Base-by-base conservation (phyloP, 345 rosid species). In the Corymbia maculata region DNA sequence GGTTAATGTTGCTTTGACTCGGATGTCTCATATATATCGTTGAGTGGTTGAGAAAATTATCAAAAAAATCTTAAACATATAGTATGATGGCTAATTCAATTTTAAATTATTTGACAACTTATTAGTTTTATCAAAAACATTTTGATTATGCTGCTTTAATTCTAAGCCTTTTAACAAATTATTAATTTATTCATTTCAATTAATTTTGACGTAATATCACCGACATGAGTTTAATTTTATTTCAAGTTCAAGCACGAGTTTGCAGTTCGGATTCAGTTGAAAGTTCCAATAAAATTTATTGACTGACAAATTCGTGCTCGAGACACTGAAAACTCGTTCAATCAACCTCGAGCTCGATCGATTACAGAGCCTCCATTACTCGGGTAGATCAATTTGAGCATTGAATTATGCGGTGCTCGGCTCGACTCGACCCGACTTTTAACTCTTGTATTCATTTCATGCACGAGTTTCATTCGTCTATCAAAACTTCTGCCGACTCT, bases 201-300 rank as follows among this genome's bases (percentile, higher is more conserved):
- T 36, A 36, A 36, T 36, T 36, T 36, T 36, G 42, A 36, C 42
- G 4, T 36, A 4, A 36, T 36, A 36, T 36, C 4, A 36, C 42
- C 42, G 42, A 36, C 42, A 36, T 36, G 42, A 36, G 36, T 42
- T 44, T 75, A 9, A 42, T 36, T 70, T 9, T 70, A 36, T 36
- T 17, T 70, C 13, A 17, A 42, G 49, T 75, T 19, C 22, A 0
- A 3, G 0, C 7, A 15, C 8, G 0, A 61, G 0, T 2, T 70
- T 13, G 10, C 6, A 12, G 1, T 68, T 8, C 3, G 11, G 16
- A 68, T 68, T 32, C 32, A 8, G 32, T 70, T 70, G 28, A 9
- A 75, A 14, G 19, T 9, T 21, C 8, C 0, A 19, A 1, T 42
- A 19, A 36, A 10, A 42, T 75, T 19, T 4, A 8, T 32, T 32